Base-by-base conservation (phyloP, 768 basidiomycete genomes). In the Phylloporus sp. region DNA sequence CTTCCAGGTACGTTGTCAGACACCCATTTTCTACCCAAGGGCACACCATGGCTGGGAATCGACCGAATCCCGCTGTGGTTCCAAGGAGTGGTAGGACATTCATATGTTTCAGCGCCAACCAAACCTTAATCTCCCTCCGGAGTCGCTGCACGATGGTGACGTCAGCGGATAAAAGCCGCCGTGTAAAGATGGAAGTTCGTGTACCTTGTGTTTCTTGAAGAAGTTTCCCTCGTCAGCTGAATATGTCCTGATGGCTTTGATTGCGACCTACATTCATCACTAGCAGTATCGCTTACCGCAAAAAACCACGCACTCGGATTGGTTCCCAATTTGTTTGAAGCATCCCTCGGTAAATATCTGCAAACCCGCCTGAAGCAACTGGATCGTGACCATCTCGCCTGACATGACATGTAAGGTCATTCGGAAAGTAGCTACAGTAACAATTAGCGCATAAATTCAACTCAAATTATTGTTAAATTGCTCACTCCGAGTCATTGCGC, bases 61-160 rank as follows among this genome's bases (percentile, higher is more conserved):
- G 59, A 20, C 65, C 66, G 39, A 60, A 65, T 23, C 52, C 64
- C 14, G 51, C 13, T 38, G 62, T 13, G 50, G 41, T 48, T 11
- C 53, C 53, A 17, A 54, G 34, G 9, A 54, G 42, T 9, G 44
- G 53, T n/a, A 54, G 15, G 5, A 67, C 47, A 38, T 67, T 63
- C 13, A 38, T 21, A 33, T 67, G 64, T 3, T 49, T 21, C 11
- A 67, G 42, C 11, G 31, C 15, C 34, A 55, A 50, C 65, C 65
- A 67, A 15, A 64, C 47, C 24, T 44, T 54, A 27, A 67, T 54
- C 33, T 66, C 64, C 23, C 63, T 50, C n/a, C 43, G 51, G n/a
- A 66, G 50, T 31, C 59, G 44, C 65, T 65, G 18, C 26, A 32
- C n/a, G n/a, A 29, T 33, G 3, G 22, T 8, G 21, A 29, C 21